Evolutionary conservation across 2,329 filamentous ascomycete species (phyloP), one percentile per base, ranked within the genome.

Genomic region (Aspergillus texensis): DNA sequence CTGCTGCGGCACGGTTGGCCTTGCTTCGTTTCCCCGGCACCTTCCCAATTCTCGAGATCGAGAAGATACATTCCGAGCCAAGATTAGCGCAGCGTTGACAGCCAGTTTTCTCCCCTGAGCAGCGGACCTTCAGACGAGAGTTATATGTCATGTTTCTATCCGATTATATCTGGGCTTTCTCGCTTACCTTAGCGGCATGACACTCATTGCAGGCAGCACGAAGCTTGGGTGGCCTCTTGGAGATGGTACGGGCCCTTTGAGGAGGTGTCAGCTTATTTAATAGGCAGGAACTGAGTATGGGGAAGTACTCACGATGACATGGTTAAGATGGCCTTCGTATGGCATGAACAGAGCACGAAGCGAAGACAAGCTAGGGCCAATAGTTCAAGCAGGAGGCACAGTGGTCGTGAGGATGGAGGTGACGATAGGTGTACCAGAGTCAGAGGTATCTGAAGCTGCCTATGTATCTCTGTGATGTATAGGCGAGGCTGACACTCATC

Each of bases 71-170:
- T 58, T 60, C 43, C 16, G 62, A 57, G 6, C 52, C 57, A 32
- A 65, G 65, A n/a, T 62, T 67, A 5, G 55, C 50, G 39, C 65
- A 67, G n/a, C 65, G 63, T 32, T 67, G 65, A 26, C 65, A 67
- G 24, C 65, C 65, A 1, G 61, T 62, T 50, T 67, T 67, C 32
- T 67, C 65, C 26, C 65, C 65, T 28, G 65, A 65, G 52, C 65
- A 67, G 57, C 65, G 65, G 36, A 67, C 65, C 65, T 65, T 28
- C 56, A 28, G 32, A 43, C 19, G 6, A 36, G 9, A 34, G 26
- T 39, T 52, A 26, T 32, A 36, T 36, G 43, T 19, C 36, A n/a
- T 14, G 28, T 43, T 32, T 56, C 28, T 24, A n/a, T 34, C 19
- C 12, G 36, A 48, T 32, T 41, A 14, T 32, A 26, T 32, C 26